Conservation (phyloP, 2,329 filamentous ascomycete species). For the Aspergillus oerlinghausenensis region DNA sequence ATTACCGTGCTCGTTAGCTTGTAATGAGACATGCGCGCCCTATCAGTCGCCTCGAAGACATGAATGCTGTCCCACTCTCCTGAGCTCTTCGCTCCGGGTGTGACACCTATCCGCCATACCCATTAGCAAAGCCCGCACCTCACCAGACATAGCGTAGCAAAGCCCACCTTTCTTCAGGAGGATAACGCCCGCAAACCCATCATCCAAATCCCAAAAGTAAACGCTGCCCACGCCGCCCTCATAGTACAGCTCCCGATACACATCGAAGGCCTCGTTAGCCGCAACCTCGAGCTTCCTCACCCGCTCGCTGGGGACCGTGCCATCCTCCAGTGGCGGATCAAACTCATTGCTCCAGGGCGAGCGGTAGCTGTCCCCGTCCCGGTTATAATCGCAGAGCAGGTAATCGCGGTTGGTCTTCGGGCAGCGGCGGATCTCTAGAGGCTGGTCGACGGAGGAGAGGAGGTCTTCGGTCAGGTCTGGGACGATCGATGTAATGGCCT, state of each 20-base stretch:
- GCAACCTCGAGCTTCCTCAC: constrained; percentile 90
- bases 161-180: constrained; percentile 83
- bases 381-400: constrained; percentile 98
- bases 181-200: constrained; percentile 95
- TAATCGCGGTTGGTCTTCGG: constrained; percentile 88
- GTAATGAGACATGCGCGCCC: constrained; percentile 88
- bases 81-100: constrained; percentile 62
- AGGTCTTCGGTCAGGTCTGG: constrained; percentile 95
- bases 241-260: constrained; percentile 88
- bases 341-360: constrained; percentile 99
- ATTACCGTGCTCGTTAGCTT: constrained; percentile 98
- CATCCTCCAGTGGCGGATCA: constrained; percentile 83
- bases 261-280: constrained; percentile 93
- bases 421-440: constrained; percentile 80
- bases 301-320: constrained; percentile 81
- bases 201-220: constrained; percentile 97
- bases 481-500: constrained; percentile 79
- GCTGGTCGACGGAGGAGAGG: constrained; percentile 94
- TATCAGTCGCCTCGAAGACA: constrained; percentile 94
- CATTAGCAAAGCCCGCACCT: constrained; percentile 1
- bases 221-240: constrained; percentile 94
- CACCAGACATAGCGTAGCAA: background rate
- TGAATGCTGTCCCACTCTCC: constrained; percentile 98
- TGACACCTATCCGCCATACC: constrained; percentile 49
- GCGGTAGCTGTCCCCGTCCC: constrained; percentile 94